phyloP scores from a whole-genome alignment of 257 asterid species.

The Solanum raphanifolium region DNA sequence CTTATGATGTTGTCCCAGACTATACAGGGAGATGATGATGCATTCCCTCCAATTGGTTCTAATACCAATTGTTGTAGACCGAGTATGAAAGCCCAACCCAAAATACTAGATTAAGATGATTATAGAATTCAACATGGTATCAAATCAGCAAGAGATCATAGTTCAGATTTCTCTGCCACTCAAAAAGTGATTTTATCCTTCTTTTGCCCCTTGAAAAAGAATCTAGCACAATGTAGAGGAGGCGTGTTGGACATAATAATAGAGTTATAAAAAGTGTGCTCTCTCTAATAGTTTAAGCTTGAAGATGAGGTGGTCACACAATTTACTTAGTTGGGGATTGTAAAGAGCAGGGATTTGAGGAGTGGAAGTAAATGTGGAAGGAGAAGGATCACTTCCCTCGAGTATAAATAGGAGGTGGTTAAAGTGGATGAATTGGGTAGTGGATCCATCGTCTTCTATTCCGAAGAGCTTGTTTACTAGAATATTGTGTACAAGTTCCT shows the following conservation, averaged over 20 bases:
- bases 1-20: neutral
- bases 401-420: neutral
- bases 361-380: neutral
- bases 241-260: neutral
- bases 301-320: neutral
- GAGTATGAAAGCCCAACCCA: neutral
- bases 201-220: neutral
- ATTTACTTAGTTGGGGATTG: neutral
- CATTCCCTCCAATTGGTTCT: neutral
- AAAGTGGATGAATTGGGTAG: neutral
- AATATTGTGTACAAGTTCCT: neutral
- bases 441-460: neutral
- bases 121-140: neutral
- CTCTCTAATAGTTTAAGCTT: neutral
- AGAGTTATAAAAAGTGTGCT: neutral
- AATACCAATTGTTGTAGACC: neutral
- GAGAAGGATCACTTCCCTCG: neutral
- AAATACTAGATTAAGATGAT: neutral
- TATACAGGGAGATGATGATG: neutral
- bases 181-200: neutral
- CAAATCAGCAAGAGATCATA: neutral
- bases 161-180: neutral
- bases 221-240: neutral
- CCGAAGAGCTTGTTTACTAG: neutral
- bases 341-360: neutral